Evolutionary conservation across 2,329 filamentous ascomycete genomes (phyloP), one percentile per base, ranked within the genome.

Genomic region (Fusarium scirpi): DNA sequence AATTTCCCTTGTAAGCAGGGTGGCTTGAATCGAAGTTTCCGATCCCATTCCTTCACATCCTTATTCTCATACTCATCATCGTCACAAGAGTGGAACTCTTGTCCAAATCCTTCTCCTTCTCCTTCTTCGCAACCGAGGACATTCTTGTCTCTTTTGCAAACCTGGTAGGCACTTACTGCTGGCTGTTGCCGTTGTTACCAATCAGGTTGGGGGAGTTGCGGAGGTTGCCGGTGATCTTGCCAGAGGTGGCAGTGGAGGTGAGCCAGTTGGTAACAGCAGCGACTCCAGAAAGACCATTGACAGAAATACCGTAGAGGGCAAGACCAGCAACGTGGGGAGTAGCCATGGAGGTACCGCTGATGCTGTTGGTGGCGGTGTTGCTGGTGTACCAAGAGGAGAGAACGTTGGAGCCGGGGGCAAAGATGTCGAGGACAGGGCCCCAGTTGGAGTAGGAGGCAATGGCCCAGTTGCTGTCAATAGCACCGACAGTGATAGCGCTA

Each of bases 261-360:
- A 88, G 80, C 68, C 82, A 79, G 65, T 76, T 66, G 58, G 80
- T 81, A 46, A 88, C 80, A 40, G 76, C 82, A 43, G 64, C 49
- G 40, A 76, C 70, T 25, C 76, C 77, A 49, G 72, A 75, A 34
- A 76, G 40, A 40, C 80, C 79, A 61, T 85, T 77, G 16, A 87
- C 78, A 12, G 81, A 81, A 58, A 89, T 79, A 47, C 81, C 77
- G 75, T 84, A 84, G 16, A 82, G 77, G 24, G 70, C 87, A 25
- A 91, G 80, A 27, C 89, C 90, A 32, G 85, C 82, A 63, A 91
- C 81, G 75, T 91, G 89, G 2, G 89, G 89, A 6, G 83, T 80
- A 6, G 89, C 87, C 89, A 91, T 91, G n/a, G 85, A 88, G 13
- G 90, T 91, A 38, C 89, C 90, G 16, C 82, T 85, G 74, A 89